Percentiles rank a stretch among this genome's conserved stretches.
Conservation (phyloP, 345 rosid species). For the Syzygium grande region DNA sequence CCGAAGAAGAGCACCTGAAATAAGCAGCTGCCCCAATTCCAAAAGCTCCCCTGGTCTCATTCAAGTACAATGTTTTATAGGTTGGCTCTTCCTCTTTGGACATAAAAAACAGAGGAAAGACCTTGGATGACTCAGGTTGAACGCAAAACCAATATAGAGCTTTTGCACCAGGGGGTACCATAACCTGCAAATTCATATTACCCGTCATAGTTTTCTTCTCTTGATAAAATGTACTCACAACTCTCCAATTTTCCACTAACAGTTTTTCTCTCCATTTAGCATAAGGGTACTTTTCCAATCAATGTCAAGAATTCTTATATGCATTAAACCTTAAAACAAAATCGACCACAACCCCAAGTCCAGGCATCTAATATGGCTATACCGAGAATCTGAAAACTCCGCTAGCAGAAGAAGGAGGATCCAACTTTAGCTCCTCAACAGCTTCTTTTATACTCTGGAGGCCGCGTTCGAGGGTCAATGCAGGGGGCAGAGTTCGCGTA, state of each 20-base stretch:
- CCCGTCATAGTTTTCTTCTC: not conserved
- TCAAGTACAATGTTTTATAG: conserved; percentile 40
- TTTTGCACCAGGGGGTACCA: conserved; percentile 85
- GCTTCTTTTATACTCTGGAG: conserved; percentile 47
- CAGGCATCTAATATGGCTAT: not conserved
- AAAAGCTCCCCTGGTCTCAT: conserved; percentile 56
- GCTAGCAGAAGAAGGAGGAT: conserved; percentile 46
- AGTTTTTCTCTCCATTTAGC: not conserved
- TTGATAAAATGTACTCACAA: not conserved
- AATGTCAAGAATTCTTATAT: not conserved
- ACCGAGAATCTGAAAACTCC: conserved; percentile 79
- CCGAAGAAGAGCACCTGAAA: conserved; percentile 35
- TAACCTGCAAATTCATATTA: conserved; percentile 40
- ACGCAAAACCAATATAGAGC: conserved; percentile 79
- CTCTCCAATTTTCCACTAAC: not conserved
- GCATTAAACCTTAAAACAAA: not conserved
- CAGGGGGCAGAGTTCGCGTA: conserved; percentile 68
- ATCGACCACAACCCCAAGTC: not conserved
- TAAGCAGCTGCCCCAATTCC: conserved; percentile 76
- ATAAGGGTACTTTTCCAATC: not conserved
- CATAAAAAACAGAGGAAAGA: conserved; percentile 75
- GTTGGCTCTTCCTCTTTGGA: conserved; percentile 51
- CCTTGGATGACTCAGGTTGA: conserved; percentile 42
- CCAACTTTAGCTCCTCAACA: conserved; percentile 44
- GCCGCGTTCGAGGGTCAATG: conserved; percentile 68